Base-by-base conservation (phyloP, 805 yeast genomes). In the Metschnikowia lunata region DNA sequence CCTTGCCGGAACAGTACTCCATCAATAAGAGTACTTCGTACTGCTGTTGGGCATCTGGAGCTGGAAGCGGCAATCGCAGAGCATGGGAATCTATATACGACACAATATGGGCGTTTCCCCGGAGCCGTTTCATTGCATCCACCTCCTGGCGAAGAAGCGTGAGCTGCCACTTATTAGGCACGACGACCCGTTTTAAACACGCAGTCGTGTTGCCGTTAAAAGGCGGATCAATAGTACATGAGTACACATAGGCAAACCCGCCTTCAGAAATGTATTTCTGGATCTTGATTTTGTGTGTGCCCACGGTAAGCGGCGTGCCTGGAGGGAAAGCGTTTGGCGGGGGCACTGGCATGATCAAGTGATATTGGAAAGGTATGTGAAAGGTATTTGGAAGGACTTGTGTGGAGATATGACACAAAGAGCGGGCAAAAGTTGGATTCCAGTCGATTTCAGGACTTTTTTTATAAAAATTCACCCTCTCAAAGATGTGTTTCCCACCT, bases 81-180 rank as follows among this genome's bases (percentile, higher is more conserved):
- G 99, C 99, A 67, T 93, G 97, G 3, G 97, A 88, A 63, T 93
- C 99, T 41, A 89, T 86, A 62, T 93, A 93, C 3, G 88, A 82
- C 1, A 93, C 99, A 49, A 93, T 81, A 59, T 83, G 82, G 37
- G 77, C 76, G 51, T 85, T 78, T 8, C 95, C 96, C 49, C 82
- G 72, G 30, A 93, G 71, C 26, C 96, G 73, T 64, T 88, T 86
- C 98, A 93, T 91, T 10, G 97, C 95, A 60, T 93, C 98, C 12
- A 93, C 99, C 63, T 93, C 99, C 33, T 95, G 96, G 49, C 98
- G 72, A 40, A 93, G 71, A 23, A 83, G 76, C 55, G 86, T 88
- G 60, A 93, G 73, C 41, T 85, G 85, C 57, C 81, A 78, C 64
- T 93, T 93, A 60, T 85, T 88, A 4, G 97, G 97, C 3, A 93